Base-by-base conservation (phyloP, 2,329 filamentous ascomycete species). In the Lasiodiplodia gonubiensis region DNA sequence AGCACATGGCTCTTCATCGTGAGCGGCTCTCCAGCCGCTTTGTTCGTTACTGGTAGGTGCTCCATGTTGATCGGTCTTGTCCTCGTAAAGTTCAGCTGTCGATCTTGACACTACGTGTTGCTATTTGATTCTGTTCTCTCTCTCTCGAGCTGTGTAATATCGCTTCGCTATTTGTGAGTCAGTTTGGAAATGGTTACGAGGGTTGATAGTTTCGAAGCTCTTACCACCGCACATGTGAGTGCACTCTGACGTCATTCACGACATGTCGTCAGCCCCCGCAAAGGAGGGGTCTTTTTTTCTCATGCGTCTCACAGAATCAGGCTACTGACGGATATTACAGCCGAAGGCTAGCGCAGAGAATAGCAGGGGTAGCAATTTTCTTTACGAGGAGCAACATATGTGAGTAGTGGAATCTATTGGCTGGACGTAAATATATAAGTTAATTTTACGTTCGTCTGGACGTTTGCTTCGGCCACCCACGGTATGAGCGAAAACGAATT, bases 1-100 rank as follows among this genome's bases (percentile, higher is more conserved):
- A 92, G 83, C 7, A 85, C 73, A 54, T 83, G 83, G 76, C 89
- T 89, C 72, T 85, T 86, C 2, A 79, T 76, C 3, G 85, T 84
- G 46, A 86, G 80, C 2, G 83, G 81, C 39, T 82, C 79, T 27
- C 88, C 88, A 7, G 80, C 77, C 23, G 81, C 76, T 16, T 80
- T 74, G 74, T 82, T 81, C 35, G 76, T 80, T 2, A 75, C 73
- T 7, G 79, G 78, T 11, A 80, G 68, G 8, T 72, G 67, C 16
- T 80, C 78, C 59, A 52, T 63, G 14, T 16, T 37, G 30, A 30
- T 30, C 30, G 18, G 7, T 23, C 33, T 35, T 55, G 21, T 30
- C 33, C 30, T 55, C 30, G 21, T 55, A 55, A 33, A 39, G 53
- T 55, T 21, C 6, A 7, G 18, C 18, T 18, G 42, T 46, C 42